Base-by-base conservation (phyloP, 2,329 filamentous ascomycete species). In the Aspergillus thermomutatus region DNA sequence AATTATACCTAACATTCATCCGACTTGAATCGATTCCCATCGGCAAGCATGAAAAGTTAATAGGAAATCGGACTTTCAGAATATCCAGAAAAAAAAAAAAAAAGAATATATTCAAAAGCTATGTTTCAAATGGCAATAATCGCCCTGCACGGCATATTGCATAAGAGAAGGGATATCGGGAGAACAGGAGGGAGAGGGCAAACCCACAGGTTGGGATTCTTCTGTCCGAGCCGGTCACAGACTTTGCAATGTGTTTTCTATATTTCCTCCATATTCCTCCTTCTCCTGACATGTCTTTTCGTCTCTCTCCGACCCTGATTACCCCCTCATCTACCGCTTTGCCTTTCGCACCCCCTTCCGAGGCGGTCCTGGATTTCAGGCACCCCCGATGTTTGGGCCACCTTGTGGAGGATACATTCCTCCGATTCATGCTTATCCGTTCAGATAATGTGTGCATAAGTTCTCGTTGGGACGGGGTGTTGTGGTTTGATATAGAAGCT, bases 371-470 rank as follows among this genome's bases (percentile, higher is more conserved):
- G 37, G 34, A 57, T 21, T 46, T 50, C 37, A 31, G 49, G 21
- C 40, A 28, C 28, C n/a, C 25, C 27, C 17, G 53, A 23, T 23
- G n/a, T 25, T 43, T 25, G 21, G 43, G 19, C 41, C n/a, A 14
- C 10, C 11, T 23, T 4, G 31, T 26, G 49, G 31, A 41, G 10
- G 47, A 49, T 28, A 17, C 25, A 25, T 37, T n/a, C 17, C 28
- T 52, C 25, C 31, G 49, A 40, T 47, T 41, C 23, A 51, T 47
- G 8, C 51, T 50, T 37, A 37, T 51, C 48, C 28, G 34, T 55
- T 55, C 53, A 26, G 49, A 45, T 27, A 57, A 50, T 58, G 53
- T 53, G 55, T 58, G 57, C 53, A 46, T 46, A 46, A 46, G 43
- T 11, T 46, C 23, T 46, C 21, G 6, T 46, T 37, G 31, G 43